Percentiles rank a stretch among this genome's conserved stretches.
phyloP scores from a whole-genome alignment of 495 filamentous ascomycete species.

The Xylaria acuta region DNA sequence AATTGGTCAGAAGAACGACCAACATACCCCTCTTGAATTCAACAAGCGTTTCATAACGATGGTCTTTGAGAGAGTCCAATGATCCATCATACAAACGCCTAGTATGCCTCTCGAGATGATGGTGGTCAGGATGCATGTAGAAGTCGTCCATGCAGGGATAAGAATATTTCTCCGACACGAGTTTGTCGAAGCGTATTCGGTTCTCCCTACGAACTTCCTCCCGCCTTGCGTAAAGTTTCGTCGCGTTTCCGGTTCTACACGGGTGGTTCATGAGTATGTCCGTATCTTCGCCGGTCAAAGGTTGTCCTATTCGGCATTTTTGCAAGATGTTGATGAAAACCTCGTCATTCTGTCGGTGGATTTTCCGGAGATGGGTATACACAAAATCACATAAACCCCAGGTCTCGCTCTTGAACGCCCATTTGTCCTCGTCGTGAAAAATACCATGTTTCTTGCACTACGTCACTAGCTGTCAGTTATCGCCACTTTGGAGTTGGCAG shows the following conservation, averaged over 20 bases:
- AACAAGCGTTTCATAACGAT: slow-evolving; percentile 53
- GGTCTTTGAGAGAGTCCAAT: slow-evolving; percentile 68
- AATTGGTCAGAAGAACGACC: slow-evolving; percentile 94
- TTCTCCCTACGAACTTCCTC: slow-evolving; percentile 51
- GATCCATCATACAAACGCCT: slow-evolving; percentile 65
- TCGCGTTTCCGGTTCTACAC: slow-evolving; percentile 50
- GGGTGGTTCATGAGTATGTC: slow-evolving; percentile 54
- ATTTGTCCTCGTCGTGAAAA: slow-evolving; percentile 48
- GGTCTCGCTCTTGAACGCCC: slow-evolving; percentile 44
- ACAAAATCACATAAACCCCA: slow-evolving; percentile 49
- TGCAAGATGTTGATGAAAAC: slow-evolving; percentile 59
- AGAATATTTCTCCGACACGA: slow-evolving; percentile 47
- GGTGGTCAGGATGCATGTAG: slow-evolving; percentile 58
- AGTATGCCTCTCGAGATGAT: slow-evolving; percentile 62
- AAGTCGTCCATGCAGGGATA: slow-evolving; percentile 84
- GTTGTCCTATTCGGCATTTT: slow-evolving; percentile 54
- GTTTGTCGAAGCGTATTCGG: slow-evolving; percentile 41
- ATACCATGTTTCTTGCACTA: slow-evolving; percentile 35
- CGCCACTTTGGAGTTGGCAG: background rate
- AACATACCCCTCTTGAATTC: slow-evolving; percentile 85
- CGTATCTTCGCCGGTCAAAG: slow-evolving; percentile 44
- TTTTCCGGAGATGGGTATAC: slow-evolving; percentile 51
- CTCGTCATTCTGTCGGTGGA: slow-evolving; percentile 60
- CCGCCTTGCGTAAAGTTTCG: slow-evolving; percentile 53
- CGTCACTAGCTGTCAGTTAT: background rate